Evolutionary conservation across 225 moss, liverwort and hornwort species (phyloP), one percentile per base, ranked within the genome.

Genomic region (Asterella californica): DNA sequence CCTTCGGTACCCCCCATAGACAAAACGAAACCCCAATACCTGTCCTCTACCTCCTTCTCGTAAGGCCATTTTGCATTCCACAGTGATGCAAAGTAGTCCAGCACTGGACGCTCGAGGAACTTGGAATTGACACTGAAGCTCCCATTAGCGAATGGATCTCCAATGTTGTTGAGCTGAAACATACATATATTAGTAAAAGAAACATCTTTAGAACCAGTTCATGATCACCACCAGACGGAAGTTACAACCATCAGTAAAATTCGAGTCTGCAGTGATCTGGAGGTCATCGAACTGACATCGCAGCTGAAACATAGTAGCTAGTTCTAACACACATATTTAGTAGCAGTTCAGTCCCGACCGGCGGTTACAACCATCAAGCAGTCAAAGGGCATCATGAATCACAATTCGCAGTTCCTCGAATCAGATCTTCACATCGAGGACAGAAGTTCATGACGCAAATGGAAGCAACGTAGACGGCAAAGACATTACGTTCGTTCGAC

Each of bases 31-130:
- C 82, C 82, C 78, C 78, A 82, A 21, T 82, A 82, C 17, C 47
- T 15, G 18, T 37, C 24, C 25, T 32, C 32, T 32, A 50, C 0
- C 15, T 15, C 18, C 19, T 22, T 10, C 2, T 76, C 32, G 82
- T 62, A 72, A 29, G 78, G 78, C 77, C 77, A 82, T 18, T 82
- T 63, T 30, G 77, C 82, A 15, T 50, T 75, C 84, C 79, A 80
- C 18, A 80, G 76, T 7, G 80, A 32, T 36, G 84, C 84, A 60
- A 84, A 84, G 76, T 80, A 84, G 60, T 84, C 84, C 36, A 84
- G 62, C 38, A 84, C 53, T 25, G 84, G 52, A 30, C 80, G 80
- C 71, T 84, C 84, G 76, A 84, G 47, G 60, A 76, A 84, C 50
- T 84, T 84, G 34, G 32, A 80, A 34, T 84, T 69, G 1, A 10